A percentile compares a stretch with the other conserved stretches of the same genome.
Evolutionary conservation across 2,329 filamentous ascomycete genomes (phyloP).

Genomic region (Sphaerulina vaccinii): DNA sequence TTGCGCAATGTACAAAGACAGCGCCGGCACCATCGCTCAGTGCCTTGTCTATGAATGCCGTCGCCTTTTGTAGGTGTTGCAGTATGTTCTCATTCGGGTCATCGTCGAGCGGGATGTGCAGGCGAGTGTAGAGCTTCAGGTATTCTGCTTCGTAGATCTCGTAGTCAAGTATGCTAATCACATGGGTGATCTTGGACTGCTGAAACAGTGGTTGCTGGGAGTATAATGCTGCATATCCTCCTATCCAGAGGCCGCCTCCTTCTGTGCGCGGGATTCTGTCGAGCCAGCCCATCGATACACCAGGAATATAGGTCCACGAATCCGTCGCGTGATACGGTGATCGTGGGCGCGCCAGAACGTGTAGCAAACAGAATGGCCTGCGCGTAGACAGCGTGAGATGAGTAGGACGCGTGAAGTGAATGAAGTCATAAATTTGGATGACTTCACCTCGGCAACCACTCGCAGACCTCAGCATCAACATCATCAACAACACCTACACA

Average conservation of each 20-base stretch:
- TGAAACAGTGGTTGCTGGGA: slow-evolving; percentile 58
- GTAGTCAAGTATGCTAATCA: slow-evolving; percentile 58
- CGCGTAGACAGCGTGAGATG: too few relatives aligned
- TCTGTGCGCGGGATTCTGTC: slow-evolving; percentile 39
- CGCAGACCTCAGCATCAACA: too few relatives aligned
- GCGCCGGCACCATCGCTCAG: slow-evolving; percentile 59
- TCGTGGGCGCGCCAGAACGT: too few relatives aligned
- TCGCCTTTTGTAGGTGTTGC: slow-evolving; percentile 67
- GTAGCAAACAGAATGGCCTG: too few relatives aligned
- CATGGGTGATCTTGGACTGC: slow-evolving; percentile 76
- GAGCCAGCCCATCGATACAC: slow-evolving; percentile 42
- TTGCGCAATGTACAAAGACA: slow-evolving; percentile 75
- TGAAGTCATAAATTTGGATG: too few relatives aligned
- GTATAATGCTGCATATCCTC: slow-evolving; percentile 43
- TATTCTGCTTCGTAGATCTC: slow-evolving; percentile 57
- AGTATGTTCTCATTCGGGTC: slow-evolving; percentile 83
- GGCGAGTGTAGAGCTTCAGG: slow-evolving; percentile 59
- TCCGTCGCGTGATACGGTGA: too few relatives aligned
- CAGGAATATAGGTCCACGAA: too few relatives aligned
- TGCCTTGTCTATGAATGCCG: slow-evolving; percentile 76
- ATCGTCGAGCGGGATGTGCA: slow-evolving; percentile 82
- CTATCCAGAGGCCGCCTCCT: slow-evolving; percentile 40
- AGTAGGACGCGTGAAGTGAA: too few relatives aligned
- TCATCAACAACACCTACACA: too few relatives aligned
- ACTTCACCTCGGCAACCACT: too few relatives aligned